Conservation (phyloP, 169 alveolate species). For the Cryptosporidium felis region DNA sequence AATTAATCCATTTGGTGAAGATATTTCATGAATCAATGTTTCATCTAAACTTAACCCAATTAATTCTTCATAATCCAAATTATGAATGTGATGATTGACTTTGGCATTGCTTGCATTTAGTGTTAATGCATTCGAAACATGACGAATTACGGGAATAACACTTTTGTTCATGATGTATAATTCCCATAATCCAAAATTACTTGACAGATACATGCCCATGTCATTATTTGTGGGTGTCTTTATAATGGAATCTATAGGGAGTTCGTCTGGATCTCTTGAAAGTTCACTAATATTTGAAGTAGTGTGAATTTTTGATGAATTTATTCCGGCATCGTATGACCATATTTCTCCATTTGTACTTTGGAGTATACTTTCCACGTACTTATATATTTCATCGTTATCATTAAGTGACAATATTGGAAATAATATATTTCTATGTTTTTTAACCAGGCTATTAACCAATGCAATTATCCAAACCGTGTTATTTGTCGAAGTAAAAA, state of each 20-base stretch:
- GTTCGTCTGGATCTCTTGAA: too few relatives aligned
- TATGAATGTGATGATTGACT: slow-evolving; percentile 18
- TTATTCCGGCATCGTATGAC: slow-evolving; percentile 26
- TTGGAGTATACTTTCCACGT: background rate
- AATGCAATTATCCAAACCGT: slow-evolving; percentile 23
- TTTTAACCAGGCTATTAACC: slow-evolving; percentile 36
- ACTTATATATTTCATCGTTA: background rate
- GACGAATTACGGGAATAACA: slow-evolving; percentile 29
- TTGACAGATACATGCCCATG: slow-evolving; percentile 15
- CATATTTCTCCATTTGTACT: slow-evolving; percentile 30
- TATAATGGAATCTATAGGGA: too few relatives aligned
- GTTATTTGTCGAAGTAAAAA: slow-evolving; percentile 10
- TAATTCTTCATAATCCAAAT: slow-evolving; percentile 40
- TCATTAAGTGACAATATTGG: slow-evolving; percentile 46
- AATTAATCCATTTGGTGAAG: background rate
- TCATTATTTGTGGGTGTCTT: background rate
- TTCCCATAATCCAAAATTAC: slow-evolving; percentile 64
- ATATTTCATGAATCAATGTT: slow-evolving; percentile 27
- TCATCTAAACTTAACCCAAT: slow-evolving; percentile 34
- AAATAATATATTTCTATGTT: slow-evolving; percentile 12
- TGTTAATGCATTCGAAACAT: slow-evolving; percentile 43
- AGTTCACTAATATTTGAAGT: background rate
- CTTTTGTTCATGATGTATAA: slow-evolving; percentile 16
- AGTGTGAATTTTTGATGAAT: background rate
- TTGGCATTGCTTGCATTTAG: slow-evolving; percentile 43